Percentiles rank a stretch among this genome's conserved stretches.
Conservation (phyloP, 2,329 filamentous ascomycete genomes). For the Phyllosticta citriasiana region DNA sequence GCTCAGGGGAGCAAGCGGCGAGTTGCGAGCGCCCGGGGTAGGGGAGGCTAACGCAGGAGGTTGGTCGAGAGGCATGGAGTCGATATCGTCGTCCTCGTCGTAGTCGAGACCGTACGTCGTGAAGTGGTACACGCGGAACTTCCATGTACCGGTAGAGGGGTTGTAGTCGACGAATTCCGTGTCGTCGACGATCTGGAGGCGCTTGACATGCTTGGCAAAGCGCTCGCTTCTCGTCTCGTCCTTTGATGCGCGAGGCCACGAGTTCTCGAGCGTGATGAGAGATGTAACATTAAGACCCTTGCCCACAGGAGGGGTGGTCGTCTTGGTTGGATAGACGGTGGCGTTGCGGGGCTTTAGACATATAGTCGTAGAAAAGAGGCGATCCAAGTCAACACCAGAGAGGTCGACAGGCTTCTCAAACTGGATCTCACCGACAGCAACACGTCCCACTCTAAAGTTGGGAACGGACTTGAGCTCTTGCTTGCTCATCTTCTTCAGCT, state of each 20-base stretch:
- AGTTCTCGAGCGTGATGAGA: conserved; percentile 79
- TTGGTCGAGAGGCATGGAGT: conserved; percentile 27
- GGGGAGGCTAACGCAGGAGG: conserved; percentile 33
- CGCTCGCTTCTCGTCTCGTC: conserved; percentile 38
- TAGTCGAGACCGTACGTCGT: conserved; percentile 89
- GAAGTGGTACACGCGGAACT: conserved; percentile 90
- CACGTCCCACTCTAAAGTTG: conserved; percentile 71
- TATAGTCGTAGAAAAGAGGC: conserved; percentile 70
- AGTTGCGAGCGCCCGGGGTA: conserved; percentile 24
- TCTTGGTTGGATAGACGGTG: conserved; percentile 65
- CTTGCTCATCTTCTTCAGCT: conserved; percentile 70
- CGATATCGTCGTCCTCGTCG: conserved; percentile 48
- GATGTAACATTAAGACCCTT: conserved; percentile 89
- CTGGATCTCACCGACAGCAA: conserved; percentile 68
- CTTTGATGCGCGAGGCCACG: conserved; percentile 71
- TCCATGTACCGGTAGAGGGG: conserved; percentile 72
- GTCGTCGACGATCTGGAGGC: conserved; percentile 66
- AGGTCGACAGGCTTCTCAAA: conserved; percentile 76
- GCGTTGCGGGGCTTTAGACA: conserved; percentile 66
- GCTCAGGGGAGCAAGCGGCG: conserved; percentile 15
- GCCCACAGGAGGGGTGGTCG: conserved; percentile 70
- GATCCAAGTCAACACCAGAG: conserved; percentile 65
- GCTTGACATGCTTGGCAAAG: conserved; percentile 71
- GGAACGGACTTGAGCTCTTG: conserved; percentile 65
- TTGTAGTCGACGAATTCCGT: conserved; percentile 80